Evolutionary conservation across 371 early-diverging fungal species (phyloP), one percentile per base, ranked within the genome.

Genomic region (Apophysomyces ossiformis): DNA sequence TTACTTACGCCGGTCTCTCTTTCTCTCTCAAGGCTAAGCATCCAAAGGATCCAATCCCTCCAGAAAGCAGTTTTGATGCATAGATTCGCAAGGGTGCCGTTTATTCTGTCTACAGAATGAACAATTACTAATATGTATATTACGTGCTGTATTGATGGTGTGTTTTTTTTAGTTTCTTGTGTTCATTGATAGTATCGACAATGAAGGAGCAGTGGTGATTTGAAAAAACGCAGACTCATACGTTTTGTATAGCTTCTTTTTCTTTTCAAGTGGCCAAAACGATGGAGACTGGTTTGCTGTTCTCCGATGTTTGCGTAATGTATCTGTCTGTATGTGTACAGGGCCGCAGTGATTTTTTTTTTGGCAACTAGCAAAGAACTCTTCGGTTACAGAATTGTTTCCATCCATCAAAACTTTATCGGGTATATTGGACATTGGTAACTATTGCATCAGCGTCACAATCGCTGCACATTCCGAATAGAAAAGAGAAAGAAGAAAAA

Each of bases 11-110:
- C 32, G 32, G 32, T 26, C 1, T 21, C 32, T 26, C 1, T 21
- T 3, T 26, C 32, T 26, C 32, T 26, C 32, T 26, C 32, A 69
- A 84, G 84, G 87, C 87, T 18, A 87, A 87, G 50, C 87, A 87
- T 69, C 85, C 85, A 36, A 85, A 84, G 69, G 83, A 77, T 26
- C 21, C 78, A 15, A 68, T 87, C 57, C 87, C 85, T 46, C 68
- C 83, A 8, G 84, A 80, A 45, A 70, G 72, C 50, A 69, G 65
- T 26, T 80, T 75, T 50, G 16, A 16, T 26, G 54, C 54, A 16
- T 50, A 50, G 54, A 50, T 41, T 41, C 4, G 11, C 11, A 41
- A n/a, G 21, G 21, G 0, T 5, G 54, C n/a, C 9, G 9, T 9
- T 9, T 50, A 21, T 21, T 7, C 21, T 50, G 16, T 50, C 21